phyloP scores from a whole-genome alignment of 108 stramenopile genomes.

The Conticribra weissflogii region DNA sequence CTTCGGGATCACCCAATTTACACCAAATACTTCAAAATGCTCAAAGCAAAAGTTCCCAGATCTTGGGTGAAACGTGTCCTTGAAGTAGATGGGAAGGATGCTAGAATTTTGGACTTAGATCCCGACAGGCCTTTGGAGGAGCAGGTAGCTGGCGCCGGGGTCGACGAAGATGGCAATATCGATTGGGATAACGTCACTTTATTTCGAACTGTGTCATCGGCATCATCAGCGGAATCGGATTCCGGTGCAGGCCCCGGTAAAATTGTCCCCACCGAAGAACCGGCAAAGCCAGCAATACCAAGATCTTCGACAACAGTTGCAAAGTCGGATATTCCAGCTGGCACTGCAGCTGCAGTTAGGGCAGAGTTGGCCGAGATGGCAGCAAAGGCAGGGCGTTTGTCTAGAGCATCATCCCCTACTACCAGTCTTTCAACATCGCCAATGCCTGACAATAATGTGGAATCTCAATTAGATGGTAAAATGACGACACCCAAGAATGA shows the following conservation, averaged over 20 bases:
- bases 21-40: constrained; percentile 81
- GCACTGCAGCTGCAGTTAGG: constrained; percentile 36
- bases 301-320: no score
- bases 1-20: constrained; percentile 71
- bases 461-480: neutral
- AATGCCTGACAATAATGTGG: neutral
- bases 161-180: constrained; percentile 43
- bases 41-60: constrained; percentile 47
- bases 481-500: neutral
- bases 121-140: constrained; percentile 46
- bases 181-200: constrained; percentile 38
- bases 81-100: constrained; percentile 71
- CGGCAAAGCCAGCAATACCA: no score
- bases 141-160: constrained; percentile 39
- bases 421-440: constrained; percentile 3
- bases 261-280: no score
- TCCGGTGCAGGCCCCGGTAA: neutral
- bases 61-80: constrained; percentile 71
- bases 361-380: constrained; percentile 39
- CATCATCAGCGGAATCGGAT: constrained; percentile 6
- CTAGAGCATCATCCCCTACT: neutral
- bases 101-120: constrained; percentile 66
- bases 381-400: constrained; percentile 31
- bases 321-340: constrained; percentile 44
- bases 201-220: constrained; percentile 7